Evolutionary conservation across 2,329 filamentous ascomycete species (phyloP).

Genomic region (Claviceps quebecensis): DNA sequence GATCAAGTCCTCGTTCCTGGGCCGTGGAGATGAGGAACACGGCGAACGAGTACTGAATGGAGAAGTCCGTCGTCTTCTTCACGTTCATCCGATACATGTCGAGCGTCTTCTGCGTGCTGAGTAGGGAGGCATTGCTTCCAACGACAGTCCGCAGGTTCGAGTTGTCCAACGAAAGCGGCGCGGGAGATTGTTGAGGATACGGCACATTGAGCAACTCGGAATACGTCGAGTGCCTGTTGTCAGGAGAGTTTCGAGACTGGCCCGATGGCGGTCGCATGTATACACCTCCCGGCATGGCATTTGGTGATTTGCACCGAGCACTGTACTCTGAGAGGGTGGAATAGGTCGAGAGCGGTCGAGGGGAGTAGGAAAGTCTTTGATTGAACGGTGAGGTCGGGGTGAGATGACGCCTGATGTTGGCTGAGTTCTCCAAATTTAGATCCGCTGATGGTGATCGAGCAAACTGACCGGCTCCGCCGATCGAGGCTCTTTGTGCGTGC

Average conservation of each 20-base stretch:
- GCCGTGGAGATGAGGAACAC: constrained; percentile 86
- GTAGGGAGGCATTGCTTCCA: constrained; percentile 77
- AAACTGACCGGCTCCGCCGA: constrained; percentile 19
- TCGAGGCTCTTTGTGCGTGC: constrained; percentile 28
- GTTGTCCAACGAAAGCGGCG: constrained; percentile 64
- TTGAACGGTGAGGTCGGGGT: constrained; percentile 42
- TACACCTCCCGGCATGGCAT: constrained; percentile 25
- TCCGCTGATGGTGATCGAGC: constrained; percentile 35
- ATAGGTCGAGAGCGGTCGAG: constrained; percentile 63
- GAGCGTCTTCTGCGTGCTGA: constrained; percentile 84
- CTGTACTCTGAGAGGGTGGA: constrained; percentile 59
- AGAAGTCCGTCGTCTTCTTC: constrained; percentile 86
- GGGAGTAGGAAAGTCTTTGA: constrained; percentile 43
- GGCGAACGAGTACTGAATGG: constrained; percentile 91
- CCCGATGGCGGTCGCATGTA: constrained; percentile 33
- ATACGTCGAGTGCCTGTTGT: constrained; percentile 38
- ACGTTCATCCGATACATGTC: constrained; percentile 97
- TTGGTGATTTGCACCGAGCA: constrained; percentile 47
- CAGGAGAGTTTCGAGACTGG: constrained; percentile 41
- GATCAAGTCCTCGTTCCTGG: constrained; percentile 55
- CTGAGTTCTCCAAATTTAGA: constrained; percentile 30
- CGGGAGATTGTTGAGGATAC: constrained; percentile 63
- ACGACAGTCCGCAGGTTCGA: constrained; percentile 63
- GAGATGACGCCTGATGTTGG: constrained; percentile 45
- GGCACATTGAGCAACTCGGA: constrained; percentile 51